phyloP scores from a whole-genome alignment of 2,329 filamentous ascomycete species.

The Ploettnerulaceae sp. region DNA sequence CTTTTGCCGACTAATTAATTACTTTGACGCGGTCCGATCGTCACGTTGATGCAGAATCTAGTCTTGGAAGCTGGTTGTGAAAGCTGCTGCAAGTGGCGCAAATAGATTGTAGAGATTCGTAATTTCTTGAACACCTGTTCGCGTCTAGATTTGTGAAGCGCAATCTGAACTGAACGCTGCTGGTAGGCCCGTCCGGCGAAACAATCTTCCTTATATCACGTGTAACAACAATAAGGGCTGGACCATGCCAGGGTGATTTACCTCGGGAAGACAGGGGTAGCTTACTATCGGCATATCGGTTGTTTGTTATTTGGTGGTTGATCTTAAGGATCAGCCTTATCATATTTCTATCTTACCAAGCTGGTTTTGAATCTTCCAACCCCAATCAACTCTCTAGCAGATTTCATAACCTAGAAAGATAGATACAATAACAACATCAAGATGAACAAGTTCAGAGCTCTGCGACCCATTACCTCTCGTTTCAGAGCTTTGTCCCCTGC shows the following conservation, averaged over 20 bases:
- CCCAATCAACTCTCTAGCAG: neutral
- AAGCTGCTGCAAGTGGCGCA: slow-evolving; percentile 12
- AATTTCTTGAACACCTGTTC: slow-evolving; percentile 20
- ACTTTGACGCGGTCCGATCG: neutral
- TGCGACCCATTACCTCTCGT: slow-evolving; percentile 31
- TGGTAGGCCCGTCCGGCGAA: neutral
- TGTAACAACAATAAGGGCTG: too few species aligned
- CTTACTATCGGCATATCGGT: neutral
- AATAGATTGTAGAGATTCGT: slow-evolving; percentile 10
- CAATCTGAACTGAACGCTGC: slow-evolving; percentile 1
- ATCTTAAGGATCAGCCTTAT: neutral
- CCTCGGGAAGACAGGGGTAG: neutral
- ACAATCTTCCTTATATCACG: neutral
- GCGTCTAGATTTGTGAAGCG: slow-evolving; percentile 8
- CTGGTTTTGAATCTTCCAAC: slow-evolving; percentile 13
- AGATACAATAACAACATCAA: slow-evolving; percentile 4
- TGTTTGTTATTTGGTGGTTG: neutral
- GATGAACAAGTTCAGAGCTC: slow-evolving; percentile 30
- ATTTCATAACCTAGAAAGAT: neutral
- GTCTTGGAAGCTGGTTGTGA: neutral
- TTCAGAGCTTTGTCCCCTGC: slow-evolving; percentile 26
- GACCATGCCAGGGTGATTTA: too few species aligned
- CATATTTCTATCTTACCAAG: slow-evolving; percentile 1
- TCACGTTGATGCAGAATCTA: neutral
- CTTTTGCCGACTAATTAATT: neutral